Conservation (phyloP, 345 rosid genomes). For the Moricandia moricandioides region DNA sequence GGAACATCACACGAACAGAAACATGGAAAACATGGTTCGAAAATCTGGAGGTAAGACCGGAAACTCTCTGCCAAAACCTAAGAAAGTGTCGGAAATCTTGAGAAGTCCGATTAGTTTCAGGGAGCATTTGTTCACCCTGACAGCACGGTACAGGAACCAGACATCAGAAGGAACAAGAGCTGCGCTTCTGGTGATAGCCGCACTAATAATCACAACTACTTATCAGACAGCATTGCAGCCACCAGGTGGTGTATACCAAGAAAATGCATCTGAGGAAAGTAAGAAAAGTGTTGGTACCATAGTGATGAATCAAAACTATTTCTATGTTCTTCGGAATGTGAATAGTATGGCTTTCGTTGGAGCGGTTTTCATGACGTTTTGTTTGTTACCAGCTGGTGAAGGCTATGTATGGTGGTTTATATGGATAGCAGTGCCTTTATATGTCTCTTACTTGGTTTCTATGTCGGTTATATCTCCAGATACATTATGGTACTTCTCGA, state of each 20-base stretch:
- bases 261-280: neutral
- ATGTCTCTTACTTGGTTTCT: constrained; percentile 23
- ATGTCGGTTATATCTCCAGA: constrained; percentile 26
- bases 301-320: constrained; percentile 18
- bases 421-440: constrained; percentile 17
- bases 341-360: constrained; percentile 24
- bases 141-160: constrained; percentile 5
- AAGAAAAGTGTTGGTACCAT: constrained; percentile 19
- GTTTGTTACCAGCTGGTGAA: constrained; percentile 32
- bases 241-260: constrained; percentile 35
- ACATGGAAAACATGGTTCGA: neutral
- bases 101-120: neutral
- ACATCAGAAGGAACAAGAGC: constrained; percentile 26
- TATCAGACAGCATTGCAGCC: constrained; percentile 37
- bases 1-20: constrained; percentile 1
- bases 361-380: constrained; percentile 10
- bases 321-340: constrained; percentile 10
- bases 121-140: constrained; percentile 4
- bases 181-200: constrained; percentile 33
- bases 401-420: constrained; percentile 6
- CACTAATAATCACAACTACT: constrained; percentile 39
- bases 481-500: neutral
- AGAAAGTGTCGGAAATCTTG: constrained; percentile 11
- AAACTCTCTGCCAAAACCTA: neutral
- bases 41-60: neutral